Evolutionary conservation across 495 filamentous ascomycete genomes (phyloP).

Genomic region (Talaromyces ruber): DNA sequence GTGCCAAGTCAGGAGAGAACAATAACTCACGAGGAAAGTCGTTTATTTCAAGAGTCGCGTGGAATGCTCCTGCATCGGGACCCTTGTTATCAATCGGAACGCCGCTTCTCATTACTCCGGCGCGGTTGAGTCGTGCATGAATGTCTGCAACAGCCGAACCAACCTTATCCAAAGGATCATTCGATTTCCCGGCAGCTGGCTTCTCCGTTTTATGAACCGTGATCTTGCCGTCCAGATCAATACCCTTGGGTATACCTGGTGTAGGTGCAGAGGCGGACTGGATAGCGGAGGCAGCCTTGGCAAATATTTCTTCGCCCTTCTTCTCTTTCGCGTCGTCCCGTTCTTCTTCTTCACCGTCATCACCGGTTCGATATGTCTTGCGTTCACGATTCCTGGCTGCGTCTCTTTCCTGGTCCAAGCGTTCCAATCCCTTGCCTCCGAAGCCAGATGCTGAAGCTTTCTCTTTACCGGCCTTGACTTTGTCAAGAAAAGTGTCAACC

Average conservation of each 20-base stretch:
- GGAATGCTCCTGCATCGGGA: constrained; percentile 93
- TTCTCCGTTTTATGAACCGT: constrained; percentile 69
- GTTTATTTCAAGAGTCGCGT: constrained; percentile 97
- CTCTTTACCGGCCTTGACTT: constrained; percentile 86
- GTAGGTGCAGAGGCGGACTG: constrained; percentile 42
- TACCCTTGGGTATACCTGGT: constrained; percentile 51
- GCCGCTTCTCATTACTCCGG: constrained; percentile 77
- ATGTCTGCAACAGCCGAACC: constrained; percentile 78
- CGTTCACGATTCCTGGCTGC: constrained; percentile 75
- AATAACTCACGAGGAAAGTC: constrained; percentile 78
- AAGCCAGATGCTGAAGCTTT: constrained; percentile 78
- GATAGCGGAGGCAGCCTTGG: constrained; percentile 57
- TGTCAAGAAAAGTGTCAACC: constrained; percentile 65
- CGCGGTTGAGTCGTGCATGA: constrained; percentile 75
- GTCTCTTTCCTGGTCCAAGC: constrained; percentile 83
- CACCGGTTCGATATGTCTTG: constrained; percentile 82
- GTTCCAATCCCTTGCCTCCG: constrained; percentile 89
- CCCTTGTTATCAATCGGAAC: constrained; percentile 98
- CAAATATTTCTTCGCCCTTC: constrained; percentile 50
- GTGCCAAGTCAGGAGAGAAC: not conserved
- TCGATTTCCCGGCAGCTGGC: constrained; percentile 36
- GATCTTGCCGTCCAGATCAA: constrained; percentile 66
- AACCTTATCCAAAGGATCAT: constrained; percentile 77
- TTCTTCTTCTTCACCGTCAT: constrained; percentile 78
- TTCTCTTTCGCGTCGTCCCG: constrained; percentile 57